These are phyloP conservation scores for Hapsidospora chrysogenum DNA, from an alignment of 495 filamentous ascomycete genomes.

Conservation along the genomic window DNA sequence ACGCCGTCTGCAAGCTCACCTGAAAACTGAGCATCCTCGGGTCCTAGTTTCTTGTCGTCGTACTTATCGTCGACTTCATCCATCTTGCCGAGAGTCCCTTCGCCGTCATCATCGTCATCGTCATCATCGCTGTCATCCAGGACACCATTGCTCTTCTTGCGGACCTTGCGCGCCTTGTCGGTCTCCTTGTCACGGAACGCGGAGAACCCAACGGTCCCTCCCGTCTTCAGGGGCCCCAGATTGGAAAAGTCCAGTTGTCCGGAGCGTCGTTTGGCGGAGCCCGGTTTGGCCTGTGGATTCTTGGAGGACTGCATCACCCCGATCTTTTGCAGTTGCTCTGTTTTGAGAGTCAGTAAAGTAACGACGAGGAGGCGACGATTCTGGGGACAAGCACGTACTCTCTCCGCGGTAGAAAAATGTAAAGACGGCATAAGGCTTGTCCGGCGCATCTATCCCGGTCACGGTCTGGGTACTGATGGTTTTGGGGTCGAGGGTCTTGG, in stretches of 20 bases:
- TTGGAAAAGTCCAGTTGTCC: constrained; percentile 66
- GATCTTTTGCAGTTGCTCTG: constrained; percentile 91
- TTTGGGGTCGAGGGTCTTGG: constrained; percentile 91
- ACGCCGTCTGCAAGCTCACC: constrained; percentile 85
- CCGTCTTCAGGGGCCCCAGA: constrained; percentile 68
- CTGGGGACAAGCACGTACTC: constrained; percentile 39
- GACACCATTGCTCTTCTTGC: constrained; percentile 35
- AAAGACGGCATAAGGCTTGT: constrained; percentile 91
- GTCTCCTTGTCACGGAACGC: constrained; percentile 61
- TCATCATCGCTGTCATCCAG: constrained; percentile 48
- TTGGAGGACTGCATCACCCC: constrained; percentile 56
- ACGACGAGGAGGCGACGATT: neutral
- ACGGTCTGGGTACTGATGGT: constrained; percentile 96
- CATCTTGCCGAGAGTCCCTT: constrained; percentile 44
- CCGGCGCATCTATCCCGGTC: constrained; percentile 89
- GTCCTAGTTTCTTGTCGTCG: constrained; percentile 35
- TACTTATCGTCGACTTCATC: constrained; percentile 63
- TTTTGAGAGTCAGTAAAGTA: constrained; percentile 7
- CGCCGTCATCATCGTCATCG: constrained; percentile 52
- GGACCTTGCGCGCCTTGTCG: constrained; percentile 32
- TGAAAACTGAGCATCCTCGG: constrained; percentile 66
- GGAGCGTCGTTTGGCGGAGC: constrained; percentile 51
- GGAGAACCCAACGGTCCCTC: constrained; percentile 75
- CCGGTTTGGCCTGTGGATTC: constrained; percentile 34
- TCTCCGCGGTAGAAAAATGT: constrained; percentile 97